Base-by-base conservation (phyloP, 2,329 filamentous ascomycete genomes). In the Aureobasidium sp. region DNA sequence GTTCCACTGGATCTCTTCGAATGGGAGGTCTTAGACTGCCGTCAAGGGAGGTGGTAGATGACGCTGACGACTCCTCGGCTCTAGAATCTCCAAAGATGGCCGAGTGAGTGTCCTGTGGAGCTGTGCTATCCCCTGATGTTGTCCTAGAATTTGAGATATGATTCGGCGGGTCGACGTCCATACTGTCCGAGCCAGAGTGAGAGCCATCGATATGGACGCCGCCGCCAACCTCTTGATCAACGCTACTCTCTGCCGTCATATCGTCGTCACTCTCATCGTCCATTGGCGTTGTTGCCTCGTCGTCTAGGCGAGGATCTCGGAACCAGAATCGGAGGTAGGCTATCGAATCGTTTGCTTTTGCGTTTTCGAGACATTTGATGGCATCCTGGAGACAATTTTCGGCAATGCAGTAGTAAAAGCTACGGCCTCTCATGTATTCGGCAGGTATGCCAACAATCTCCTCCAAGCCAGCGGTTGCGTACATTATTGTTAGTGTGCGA, bases 341-440 rank as follows among this genome's bases (percentile, higher is more conserved):
- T 62, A 94, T 93, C 2, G 89, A 94, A 66, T 95, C 88, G 62
- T 95, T 94, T 24, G 85, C 85, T 66, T 95, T 95, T 19, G 89
- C 88, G 59, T 85, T 86, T 68, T 94, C 89, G 27, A 95, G 70
- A 61, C 86, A 90, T 57, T 81, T 79, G 29, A 91, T 81, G 3
- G 88, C 88, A 60, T 93, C 86, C 7, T 79, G 73, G 24, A 93
- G 73, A 60, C 87, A 93, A 56, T 83, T 85, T 60, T 87, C 81
- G 54, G 86, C 80, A 47, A 95, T 93, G 64, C 86, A 91, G 61
- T 89, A 86, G 66, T 94, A 95, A 66, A 95, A 94, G 65, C 87
- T 90, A 60, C 84, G 84, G 37, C 86, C 83, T 58, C 82, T 78
- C 58, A 94, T 78, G 52, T 85, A 77, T 21, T 83, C 78, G 3